Evolutionary conservation across 2,329 filamentous ascomycete species (phyloP).

Genomic region (Penicillium crustosum): DNA sequence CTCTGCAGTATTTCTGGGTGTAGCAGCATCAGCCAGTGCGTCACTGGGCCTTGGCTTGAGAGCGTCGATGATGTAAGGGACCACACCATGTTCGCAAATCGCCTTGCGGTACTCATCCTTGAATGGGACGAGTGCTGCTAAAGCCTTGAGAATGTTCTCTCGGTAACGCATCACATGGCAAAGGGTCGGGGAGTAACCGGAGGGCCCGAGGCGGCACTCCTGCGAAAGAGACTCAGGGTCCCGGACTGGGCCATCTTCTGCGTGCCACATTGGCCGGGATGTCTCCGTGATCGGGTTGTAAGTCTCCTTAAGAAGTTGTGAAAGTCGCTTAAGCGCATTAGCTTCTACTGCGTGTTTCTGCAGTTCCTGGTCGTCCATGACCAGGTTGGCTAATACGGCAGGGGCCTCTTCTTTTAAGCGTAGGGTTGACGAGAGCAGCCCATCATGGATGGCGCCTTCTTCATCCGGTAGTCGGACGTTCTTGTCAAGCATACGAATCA

Average conservation of each 20-base stretch:
- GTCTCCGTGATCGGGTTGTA: slow-evolving; percentile 59
- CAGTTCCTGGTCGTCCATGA: slow-evolving; percentile 73
- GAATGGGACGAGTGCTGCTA: slow-evolving; percentile 77
- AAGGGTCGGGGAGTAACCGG: slow-evolving; percentile 62
- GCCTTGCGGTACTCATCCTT: slow-evolving; percentile 82
- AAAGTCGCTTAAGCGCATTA: slow-evolving; percentile 60
- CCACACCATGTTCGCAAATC: slow-evolving; percentile 76
- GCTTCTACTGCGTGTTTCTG: slow-evolving; percentile 80
- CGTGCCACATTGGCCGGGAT: slow-evolving; percentile 57
- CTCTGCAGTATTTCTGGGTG: slow-evolving; percentile 42
- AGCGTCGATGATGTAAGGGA: slow-evolving; percentile 81
- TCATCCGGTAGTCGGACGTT: slow-evolving; percentile 43
- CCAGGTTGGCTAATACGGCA: slow-evolving; percentile 71
- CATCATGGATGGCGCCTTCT: slow-evolving; percentile 40
- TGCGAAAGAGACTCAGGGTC: slow-evolving; percentile 26
- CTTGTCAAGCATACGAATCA: slow-evolving; percentile 66
- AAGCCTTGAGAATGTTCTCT: slow-evolving; percentile 71
- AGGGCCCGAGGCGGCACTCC: slow-evolving; percentile 56
- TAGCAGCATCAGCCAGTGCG: slow-evolving; percentile 28
- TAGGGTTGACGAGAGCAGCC: slow-evolving; percentile 46
- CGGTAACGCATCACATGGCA: slow-evolving; percentile 72
- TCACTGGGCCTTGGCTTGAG: slow-evolving; percentile 58
- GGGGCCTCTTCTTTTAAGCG: slow-evolving; percentile 69
- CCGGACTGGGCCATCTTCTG: slow-evolving; percentile 31
- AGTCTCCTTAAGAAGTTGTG: slow-evolving; percentile 64